Evolutionary conservation across 768 basidiomycete genomes (phyloP).

Genomic region (Solioccasus polychromus): DNA sequence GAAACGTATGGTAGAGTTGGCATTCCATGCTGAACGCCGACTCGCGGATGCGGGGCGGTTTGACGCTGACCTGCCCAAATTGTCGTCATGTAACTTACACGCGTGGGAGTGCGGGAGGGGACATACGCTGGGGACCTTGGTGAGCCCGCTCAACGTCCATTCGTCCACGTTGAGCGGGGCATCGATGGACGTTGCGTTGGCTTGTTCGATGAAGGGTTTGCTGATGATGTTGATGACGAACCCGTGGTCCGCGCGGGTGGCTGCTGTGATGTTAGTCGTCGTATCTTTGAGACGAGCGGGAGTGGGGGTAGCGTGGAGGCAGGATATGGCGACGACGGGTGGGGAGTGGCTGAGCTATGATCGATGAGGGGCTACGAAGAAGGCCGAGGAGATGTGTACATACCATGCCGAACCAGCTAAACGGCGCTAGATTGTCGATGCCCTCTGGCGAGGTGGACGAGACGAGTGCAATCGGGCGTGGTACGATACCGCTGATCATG

Average conservation of each 20-base stretch:
- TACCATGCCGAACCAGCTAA: slow-evolving; percentile 34
- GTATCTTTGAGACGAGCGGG: slow-evolving; percentile 39
- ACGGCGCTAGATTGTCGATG: slow-evolving; percentile 36
- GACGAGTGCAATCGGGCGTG: slow-evolving; percentile 41
- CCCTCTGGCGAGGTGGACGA: slow-evolving; percentile 34
- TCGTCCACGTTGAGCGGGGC: slow-evolving; percentile 37
- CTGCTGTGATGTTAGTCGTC: slow-evolving; percentile 39
- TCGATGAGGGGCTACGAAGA: neutral
- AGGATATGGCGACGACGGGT: slow-evolving; percentile 39
- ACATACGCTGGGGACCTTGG: slow-evolving; percentile 12
- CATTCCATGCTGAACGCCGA: slow-evolving; percentile 50
- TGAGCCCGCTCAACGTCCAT: slow-evolving; percentile 37
- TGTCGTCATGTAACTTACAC: neutral
- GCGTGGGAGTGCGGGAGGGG: no score
- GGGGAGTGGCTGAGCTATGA: slow-evolving; percentile 21
- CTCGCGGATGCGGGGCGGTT: slow-evolving; percentile 40
- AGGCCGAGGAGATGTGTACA: no score
- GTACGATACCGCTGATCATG: slow-evolving; percentile 36
- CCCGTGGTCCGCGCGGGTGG: no score
- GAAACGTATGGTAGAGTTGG: slow-evolving; percentile 34
- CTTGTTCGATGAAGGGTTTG: slow-evolving; percentile 41
- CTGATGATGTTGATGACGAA: slow-evolving; percentile 58
- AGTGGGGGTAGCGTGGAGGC: slow-evolving; percentile 9
- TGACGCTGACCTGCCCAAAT: slow-evolving; percentile 33
- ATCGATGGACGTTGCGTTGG: slow-evolving; percentile 38